A percentile compares a stretch with the other conserved stretches of the same genome.
phyloP scores from a whole-genome alignment of 805 yeast genomes.

The Yarrowia bubula region DNA sequence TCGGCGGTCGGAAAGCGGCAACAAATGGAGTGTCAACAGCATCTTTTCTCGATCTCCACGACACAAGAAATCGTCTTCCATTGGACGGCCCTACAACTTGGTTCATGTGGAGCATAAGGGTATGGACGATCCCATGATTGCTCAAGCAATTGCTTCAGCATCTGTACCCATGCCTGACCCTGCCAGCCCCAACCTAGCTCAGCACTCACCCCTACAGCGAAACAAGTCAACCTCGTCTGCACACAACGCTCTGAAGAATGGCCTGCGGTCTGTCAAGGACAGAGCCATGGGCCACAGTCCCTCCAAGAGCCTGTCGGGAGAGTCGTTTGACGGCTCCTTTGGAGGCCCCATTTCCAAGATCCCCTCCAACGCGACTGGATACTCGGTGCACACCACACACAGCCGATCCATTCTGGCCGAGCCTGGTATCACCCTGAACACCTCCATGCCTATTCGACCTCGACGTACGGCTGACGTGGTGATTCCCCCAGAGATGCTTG shows the following conservation, averaged over 20 bases:
- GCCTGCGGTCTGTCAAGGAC: neutral
- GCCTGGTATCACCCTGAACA: neutral
- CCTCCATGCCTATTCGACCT: constrained; percentile 25
- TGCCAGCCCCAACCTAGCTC: neutral
- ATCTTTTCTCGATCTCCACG: constrained; percentile 1
- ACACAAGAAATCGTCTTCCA: constrained; percentile 8
- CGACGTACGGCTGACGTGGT: neutral
- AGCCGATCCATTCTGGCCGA: constrained; percentile 5
- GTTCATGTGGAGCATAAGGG: neutral
- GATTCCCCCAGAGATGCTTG: neutral
- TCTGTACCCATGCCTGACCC: neutral
- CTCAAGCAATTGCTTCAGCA: neutral
- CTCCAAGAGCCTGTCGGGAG: neutral
- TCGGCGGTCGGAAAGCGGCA: constrained; percentile 1
- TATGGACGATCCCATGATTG: neutral
- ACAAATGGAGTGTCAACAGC: constrained; percentile 7
- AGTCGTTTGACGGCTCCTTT: neutral
- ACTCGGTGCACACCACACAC: constrained; percentile 6
- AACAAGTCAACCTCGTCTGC: constrained; percentile 1
- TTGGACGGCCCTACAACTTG: constrained; percentile 11
- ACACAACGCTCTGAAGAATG: neutral
- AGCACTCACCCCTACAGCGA: neutral
- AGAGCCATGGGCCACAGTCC: constrained; percentile 7
- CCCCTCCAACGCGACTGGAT: neutral
- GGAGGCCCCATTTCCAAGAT: constrained; percentile 6